Evolutionary conservation across 305 asterid species (phyloP).

Genomic region (Fraxinus baroniana): DNA sequence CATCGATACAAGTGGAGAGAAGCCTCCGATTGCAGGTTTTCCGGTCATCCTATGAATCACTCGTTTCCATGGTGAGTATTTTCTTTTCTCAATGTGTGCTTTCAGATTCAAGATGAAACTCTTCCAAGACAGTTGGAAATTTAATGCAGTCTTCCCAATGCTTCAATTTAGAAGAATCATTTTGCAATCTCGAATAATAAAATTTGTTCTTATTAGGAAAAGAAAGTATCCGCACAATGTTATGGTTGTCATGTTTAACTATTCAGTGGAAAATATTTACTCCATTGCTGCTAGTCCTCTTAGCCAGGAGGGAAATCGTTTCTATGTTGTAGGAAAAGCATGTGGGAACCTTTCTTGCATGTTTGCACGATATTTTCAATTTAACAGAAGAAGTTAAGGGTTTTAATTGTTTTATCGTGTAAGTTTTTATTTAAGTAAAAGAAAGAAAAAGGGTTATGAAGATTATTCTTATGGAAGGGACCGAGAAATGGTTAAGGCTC

Average conservation of each 20-base stretch:
- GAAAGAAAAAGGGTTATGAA: background rate
- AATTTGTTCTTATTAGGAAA: background rate
- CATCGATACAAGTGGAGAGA: slow-evolving; percentile 69
- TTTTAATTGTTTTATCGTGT: slow-evolving; percentile 5
- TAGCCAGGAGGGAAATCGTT: slow-evolving; percentile 5
- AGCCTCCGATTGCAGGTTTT: slow-evolving; percentile 67
- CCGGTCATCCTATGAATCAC: slow-evolving; percentile 75
- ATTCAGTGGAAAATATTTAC: slow-evolving; percentile 9
- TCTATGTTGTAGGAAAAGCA: slow-evolving; percentile 11
- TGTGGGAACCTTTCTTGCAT: slow-evolving; percentile 1
- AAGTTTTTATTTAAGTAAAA: background rate
- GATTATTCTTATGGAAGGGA: slow-evolving; percentile 11
- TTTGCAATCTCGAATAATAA: slow-evolving; percentile 3
- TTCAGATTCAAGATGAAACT: slow-evolving; percentile 18
- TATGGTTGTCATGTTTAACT: slow-evolving; percentile 9
- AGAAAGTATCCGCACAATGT: slow-evolving; percentile 8
- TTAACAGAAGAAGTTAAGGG: slow-evolving; percentile 9
- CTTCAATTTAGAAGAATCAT: background rate
- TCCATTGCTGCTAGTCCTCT: slow-evolving; percentile 14
- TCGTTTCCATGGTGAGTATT: slow-evolving; percentile 84
- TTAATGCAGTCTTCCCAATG: slow-evolving; percentile 13
- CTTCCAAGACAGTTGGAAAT: slow-evolving; percentile 17
- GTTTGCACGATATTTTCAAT: background rate
- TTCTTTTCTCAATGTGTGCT: slow-evolving; percentile 9
- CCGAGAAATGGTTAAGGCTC: background rate